Conservation (phyloP, 345 rosid species). For the Brassica nigra region DNA sequence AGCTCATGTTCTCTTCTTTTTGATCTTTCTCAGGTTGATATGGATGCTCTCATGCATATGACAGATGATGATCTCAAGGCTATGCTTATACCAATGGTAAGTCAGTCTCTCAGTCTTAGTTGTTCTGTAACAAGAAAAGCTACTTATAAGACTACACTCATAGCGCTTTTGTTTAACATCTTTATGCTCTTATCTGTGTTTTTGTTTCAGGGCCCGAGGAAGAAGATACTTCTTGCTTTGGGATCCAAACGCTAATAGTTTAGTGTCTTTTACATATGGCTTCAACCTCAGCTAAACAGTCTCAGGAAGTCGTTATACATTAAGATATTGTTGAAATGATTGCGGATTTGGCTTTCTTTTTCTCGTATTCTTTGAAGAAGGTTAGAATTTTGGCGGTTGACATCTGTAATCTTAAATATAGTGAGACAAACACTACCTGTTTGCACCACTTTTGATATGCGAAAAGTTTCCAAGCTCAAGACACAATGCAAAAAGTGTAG, state of each 20-base stretch:
- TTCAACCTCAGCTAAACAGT: not conserved
- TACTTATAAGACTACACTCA: not conserved
- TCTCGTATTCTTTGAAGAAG: not conserved
- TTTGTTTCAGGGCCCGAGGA: slow-evolving; percentile 87
- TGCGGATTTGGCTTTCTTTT: not conserved
- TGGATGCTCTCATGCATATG: slow-evolving; percentile 96
- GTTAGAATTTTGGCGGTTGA: not conserved
- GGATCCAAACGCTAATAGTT: slow-evolving; percentile 61
- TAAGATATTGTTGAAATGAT: not conserved
- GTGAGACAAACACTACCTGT: not conserved
- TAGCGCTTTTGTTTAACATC: slow-evolving; percentile 6
- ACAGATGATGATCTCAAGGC: slow-evolving; percentile 93
- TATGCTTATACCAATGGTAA: slow-evolving; percentile 95
- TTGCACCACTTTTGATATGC: too few species aligned
- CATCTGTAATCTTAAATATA: not conserved
- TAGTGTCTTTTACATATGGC: slow-evolving; percentile 1
- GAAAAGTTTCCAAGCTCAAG: too few species aligned
- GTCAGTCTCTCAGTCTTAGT: not conserved
- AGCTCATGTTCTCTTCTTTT: slow-evolving; percentile 8
- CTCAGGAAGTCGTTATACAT: not conserved
- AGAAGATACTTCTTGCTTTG: slow-evolving; percentile 87
- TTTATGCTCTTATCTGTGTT: slow-evolving; percentile 2
- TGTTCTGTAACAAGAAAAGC: not conserved
- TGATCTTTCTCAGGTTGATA: slow-evolving; percentile 70
- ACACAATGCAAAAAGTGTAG: too few species aligned